Base-by-base conservation (phyloP, 108 stramenopile genomes). In the Pseudonitzschia pungens region DNA sequence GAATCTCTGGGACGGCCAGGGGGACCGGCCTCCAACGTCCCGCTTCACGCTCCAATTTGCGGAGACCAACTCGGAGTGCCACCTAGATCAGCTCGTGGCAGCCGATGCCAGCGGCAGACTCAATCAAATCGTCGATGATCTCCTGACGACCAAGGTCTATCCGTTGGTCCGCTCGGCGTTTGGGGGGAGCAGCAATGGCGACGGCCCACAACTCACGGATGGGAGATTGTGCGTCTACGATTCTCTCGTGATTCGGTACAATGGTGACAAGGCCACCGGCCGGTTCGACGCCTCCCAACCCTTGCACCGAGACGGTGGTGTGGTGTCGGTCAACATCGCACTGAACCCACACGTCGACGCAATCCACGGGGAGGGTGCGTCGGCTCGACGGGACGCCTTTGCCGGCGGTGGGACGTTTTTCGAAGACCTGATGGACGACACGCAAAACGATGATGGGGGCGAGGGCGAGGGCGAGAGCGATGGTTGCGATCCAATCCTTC, bases 401-500 rank as follows among this genome's bases (percentile, higher is more conserved):
- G 74, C 79, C 12, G 86, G 86, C 32, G 89, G 89, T 11, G 89
- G 89, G 32, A 90, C 89, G 18, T 83, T 84, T 65, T 87, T 90
- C 57, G 89, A 90, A 71, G 64, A 83, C 65, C 54, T 55, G 21
- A 26, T 55, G 54, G 52, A 43, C 42, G 42, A 43, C 6, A 6
- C 6, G 9, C 89, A 84, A 66, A 58, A 16, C 45, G 6, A 22
- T 2, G 11, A 50, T 29, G 32, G 31, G 64, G 9, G 27, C 53
- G 63, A 52, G 26, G 54, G 28, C 16, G 26, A 16, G 1, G 36
- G 36, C n/a, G 41, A 21, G 5, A 15, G 12, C 1, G 41, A n/a
- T 7, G 16, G 40, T 28, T 40, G 26, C 10, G 44, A 71, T 2
- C 79, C 85, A 4, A 54, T 90, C 36, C 76, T 79, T 77, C 86